Evolutionary conservation across 176 grass and related monocot genomes (phyloP).

Genomic region (Triticum turgidum): DNA sequence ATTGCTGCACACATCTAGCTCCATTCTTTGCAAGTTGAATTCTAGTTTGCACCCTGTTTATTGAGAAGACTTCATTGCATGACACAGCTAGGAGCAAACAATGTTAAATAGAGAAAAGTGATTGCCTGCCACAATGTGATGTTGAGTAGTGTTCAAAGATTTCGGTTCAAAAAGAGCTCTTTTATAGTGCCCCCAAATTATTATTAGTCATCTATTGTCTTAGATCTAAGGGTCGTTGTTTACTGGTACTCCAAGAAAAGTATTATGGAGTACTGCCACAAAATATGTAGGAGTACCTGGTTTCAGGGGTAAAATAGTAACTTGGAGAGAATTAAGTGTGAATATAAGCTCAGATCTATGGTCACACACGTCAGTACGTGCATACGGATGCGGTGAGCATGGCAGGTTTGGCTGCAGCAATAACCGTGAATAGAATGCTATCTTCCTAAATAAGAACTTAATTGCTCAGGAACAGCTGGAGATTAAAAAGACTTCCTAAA

Average conservation of each 20-base stretch:
- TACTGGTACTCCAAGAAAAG: neutral
- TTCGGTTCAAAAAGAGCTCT: neutral
- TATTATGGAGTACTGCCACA: neutral
- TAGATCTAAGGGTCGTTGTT: neutral
- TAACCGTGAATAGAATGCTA: no score
- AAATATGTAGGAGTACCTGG: neutral
- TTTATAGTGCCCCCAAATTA: neutral
- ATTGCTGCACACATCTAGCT: neutral
- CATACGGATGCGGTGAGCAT: no score
- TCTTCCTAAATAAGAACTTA: no score
- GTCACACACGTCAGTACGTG: neutral
- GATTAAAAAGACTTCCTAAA: no score
- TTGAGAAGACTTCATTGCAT: slow-evolving; percentile 4
- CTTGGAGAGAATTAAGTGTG: neutral
- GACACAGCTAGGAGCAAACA: neutral
- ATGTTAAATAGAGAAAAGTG: slow-evolving; percentile 20
- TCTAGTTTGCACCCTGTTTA: neutral
- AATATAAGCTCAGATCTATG: neutral
- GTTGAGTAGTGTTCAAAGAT: neutral
- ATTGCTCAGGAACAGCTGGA: no score
- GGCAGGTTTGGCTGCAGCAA: no score
- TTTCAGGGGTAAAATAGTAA: neutral
- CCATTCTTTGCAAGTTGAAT: slow-evolving; percentile 3
- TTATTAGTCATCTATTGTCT: neutral
- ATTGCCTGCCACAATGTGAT: neutral